A percentile compares a stretch with the other conserved stretches of the same genome.
These are phyloP conservation scores for Paraurostyla sp. DNA, from an alignment of 73 alveolate species.

Conservation along the genomic window DNA sequence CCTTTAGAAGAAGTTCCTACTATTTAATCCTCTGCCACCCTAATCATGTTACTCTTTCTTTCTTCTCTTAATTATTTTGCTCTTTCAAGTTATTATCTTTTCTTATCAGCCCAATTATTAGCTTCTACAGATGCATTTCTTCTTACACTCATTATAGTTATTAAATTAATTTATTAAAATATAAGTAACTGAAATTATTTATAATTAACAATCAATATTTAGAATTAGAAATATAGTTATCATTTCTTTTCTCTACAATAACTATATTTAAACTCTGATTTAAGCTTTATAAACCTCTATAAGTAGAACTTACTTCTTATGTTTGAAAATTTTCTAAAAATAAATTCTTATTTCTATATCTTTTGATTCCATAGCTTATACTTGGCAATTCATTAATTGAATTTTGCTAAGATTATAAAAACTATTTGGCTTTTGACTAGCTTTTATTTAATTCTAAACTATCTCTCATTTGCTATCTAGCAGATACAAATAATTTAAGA, in stretches of 20 bases:
- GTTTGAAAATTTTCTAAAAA: too few relatives aligned
- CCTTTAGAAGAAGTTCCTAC: conserved; percentile 42
- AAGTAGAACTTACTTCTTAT: too few relatives aligned
- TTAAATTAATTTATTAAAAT: neutral
- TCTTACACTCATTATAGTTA: conserved; percentile 40
- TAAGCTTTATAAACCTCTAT: too few relatives aligned
- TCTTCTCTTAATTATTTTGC: conserved; percentile 51
- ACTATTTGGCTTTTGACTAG: too few relatives aligned
- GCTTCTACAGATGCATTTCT: conserved; percentile 49
- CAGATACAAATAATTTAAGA: too few relatives aligned
- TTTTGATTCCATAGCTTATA: too few relatives aligned
- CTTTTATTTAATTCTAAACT: too few relatives aligned
- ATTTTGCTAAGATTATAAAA: too few relatives aligned
- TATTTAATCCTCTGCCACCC: conserved; percentile 39
- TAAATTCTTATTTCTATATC: too few relatives aligned
- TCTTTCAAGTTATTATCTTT: conserved; percentile 15
- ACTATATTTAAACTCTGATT: neutral
- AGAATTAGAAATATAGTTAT: neutral
- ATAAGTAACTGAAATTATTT: neutral
- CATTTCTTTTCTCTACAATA: neutral
- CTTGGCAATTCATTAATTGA: too few relatives aligned
- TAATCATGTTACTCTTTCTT: conserved; percentile 17
- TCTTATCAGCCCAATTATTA: conserved; percentile 59
- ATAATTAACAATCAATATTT: neutral
- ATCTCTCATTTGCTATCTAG: too few relatives aligned